Base-by-base conservation (phyloP, 257 asterid genomes). In the Gentiana straminea region DNA sequence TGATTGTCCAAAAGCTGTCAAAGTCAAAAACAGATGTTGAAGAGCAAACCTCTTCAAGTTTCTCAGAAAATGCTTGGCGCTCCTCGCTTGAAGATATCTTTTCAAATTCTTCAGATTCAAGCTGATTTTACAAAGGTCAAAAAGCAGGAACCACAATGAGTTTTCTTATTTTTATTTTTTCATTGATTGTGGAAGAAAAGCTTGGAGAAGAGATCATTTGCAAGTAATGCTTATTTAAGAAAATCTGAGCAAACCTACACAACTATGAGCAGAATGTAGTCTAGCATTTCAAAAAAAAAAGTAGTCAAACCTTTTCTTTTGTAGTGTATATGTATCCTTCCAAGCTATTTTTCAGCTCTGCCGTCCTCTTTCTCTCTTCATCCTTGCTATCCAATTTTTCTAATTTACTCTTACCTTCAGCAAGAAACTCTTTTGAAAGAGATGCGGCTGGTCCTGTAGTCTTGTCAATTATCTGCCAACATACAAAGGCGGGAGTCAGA, bases 301-400 rank as follows among this genome's bases (percentile, higher is more conserved):
- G 24, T 24, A 24, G 24, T 54, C 75, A 53, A 71, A 83, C 98
- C 92, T 92, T 88, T 71, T 92, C 99, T 75, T 82, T 88, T 13
- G 95, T 88, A 60, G 91, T 80, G 80, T 92, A 92, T 49, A 92
- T 88, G 86, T 88, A 92, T 55, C 88, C 89, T 75, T 92, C 99
- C 73, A 92, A 79, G 78, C 70, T 81, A 70, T 92, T 92, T 84
- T 92, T 92, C 82, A 92, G 61, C 68, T 92, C 99, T 50, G 99
- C 97, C 3, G 99, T 88, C 68, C 77, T 88, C 73, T 82, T 92
- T 82, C 99, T 83, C 55, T 88, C 97, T 15, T 87, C 94, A 64
- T 92, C 99, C 77, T 85, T 88, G 68, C 83, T 83, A 81, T 92
- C 99, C 73, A 92, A 66, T 52, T 68, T 80, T 68, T 83, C 95